Conservation (phyloP, 139 green algal genomes). For the Haematococcus sp. region DNA sequence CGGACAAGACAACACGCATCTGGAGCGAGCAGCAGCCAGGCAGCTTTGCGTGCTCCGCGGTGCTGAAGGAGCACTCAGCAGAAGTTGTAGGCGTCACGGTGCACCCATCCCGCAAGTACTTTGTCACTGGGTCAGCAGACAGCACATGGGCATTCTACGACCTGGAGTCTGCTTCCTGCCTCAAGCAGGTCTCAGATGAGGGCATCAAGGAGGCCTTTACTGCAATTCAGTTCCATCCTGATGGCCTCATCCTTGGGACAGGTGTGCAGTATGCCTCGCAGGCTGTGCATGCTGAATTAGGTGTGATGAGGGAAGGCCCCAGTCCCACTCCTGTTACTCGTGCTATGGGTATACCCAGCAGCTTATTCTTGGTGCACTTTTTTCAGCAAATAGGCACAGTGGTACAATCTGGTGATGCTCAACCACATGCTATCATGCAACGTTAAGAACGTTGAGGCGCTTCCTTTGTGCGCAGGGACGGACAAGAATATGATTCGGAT, state of each 20-base stretch:
- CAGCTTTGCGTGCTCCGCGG: conserved; percentile 31
- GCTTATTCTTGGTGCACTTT: no score
- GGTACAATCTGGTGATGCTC: no score
- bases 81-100: conserved; percentile 58
- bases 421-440: no score
- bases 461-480: conserved; percentile 52
- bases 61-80: conserved; percentile 35
- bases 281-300: no score
- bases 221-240: conserved; percentile 70
- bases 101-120: conserved; percentile 83
- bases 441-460: no score
- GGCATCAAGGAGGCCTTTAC: conserved; percentile 35
- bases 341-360: no score
- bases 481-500: conserved; percentile 64
- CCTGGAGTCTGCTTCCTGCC: conserved; percentile 55
- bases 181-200: conserved; percentile 56
- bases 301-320: no score
- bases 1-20: conserved; percentile 79
- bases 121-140: conserved; percentile 78
- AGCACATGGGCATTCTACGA: conserved; percentile 87
- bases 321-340: no score
- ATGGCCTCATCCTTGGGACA: conserved; percentile 87
- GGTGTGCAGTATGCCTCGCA: conserved; percentile 51
- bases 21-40: conserved; percentile 56
- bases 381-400: no score